phyloP scores from a whole-genome alignment of 106 monocot species.

The Acorus calamus region DNA sequence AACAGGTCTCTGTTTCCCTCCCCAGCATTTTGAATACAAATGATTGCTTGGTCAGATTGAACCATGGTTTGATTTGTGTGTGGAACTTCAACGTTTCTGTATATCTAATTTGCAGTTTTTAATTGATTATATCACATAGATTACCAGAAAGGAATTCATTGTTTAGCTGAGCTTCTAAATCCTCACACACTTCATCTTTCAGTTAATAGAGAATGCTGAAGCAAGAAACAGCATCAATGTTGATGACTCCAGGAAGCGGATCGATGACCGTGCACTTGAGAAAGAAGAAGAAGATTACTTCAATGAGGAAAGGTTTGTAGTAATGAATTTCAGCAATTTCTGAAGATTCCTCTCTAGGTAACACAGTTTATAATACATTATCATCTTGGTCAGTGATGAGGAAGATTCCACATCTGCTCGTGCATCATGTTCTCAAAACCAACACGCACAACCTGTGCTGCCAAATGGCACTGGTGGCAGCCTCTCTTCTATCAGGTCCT shows the following conservation, averaged over 20 bases:
- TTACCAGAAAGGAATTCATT: too few species aligned
- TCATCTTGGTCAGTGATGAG: slow-evolving; percentile 40
- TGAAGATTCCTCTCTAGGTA: too few species aligned
- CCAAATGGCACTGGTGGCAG: slow-evolving; percentile 35
- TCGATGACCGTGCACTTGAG: slow-evolving; percentile 75
- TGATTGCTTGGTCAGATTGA: too few species aligned
- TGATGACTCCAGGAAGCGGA: slow-evolving; percentile 39
- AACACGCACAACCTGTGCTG: slow-evolving; percentile 14
- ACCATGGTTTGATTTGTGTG: too few species aligned
- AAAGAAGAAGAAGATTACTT: slow-evolving; percentile 99
- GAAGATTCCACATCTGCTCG: slow-evolving; percentile 46
- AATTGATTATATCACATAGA: too few species aligned
- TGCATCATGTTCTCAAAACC: slow-evolving; percentile 15
- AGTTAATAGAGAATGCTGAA: slow-evolving; percentile 59
- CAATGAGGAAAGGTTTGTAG: slow-evolving; percentile 76
- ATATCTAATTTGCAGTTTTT: too few species aligned
- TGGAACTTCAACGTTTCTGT: too few species aligned
- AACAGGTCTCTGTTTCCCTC: slow-evolving; percentile 37
- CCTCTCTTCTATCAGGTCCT: slow-evolving; percentile 31
- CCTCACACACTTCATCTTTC: slow-evolving; percentile 2
- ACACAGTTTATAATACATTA: too few species aligned
- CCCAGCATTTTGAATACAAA: background rate
- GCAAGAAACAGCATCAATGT: slow-evolving; percentile 19
- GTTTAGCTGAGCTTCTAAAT: background rate
- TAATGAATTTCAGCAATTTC: too few species aligned